Base-by-base conservation (phyloP, 495 filamentous ascomycete species). In the Podospora pseudocomata region DNA sequence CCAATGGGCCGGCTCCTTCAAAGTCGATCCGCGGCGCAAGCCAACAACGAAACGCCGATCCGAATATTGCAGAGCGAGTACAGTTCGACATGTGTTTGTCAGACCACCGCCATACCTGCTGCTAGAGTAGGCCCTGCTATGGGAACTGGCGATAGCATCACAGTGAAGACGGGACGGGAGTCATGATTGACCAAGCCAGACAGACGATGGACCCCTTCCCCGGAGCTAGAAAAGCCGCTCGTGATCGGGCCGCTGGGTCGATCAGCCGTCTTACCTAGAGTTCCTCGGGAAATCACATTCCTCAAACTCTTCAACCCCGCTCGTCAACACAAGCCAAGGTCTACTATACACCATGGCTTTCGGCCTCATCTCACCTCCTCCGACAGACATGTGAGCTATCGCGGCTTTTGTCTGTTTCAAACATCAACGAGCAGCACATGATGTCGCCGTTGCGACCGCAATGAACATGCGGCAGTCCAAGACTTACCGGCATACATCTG, bases 391-490 rank as follows among this genome's bases (percentile, higher is more conserved):
- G 55, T 58, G 55, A 58, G 55, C n/a, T 58, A 26, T 60, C 27
- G 56, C 18, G 23, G 19, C 53, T 30, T 39, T 6, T n/a, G 30
- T 32, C 6, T 49, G 4, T 5, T 49, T 49, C 9, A 5, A 16
- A 18, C 6, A 49, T 13, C 39, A 49, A 9, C 39, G 13, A 49
- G 39, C 39, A 49, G 39, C 39, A 49, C 39, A 49, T 49, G 32
- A 44, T 39, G 39, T 27, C 44, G 63, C 53, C 32, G 63, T 39
- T 65, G 55, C 63, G 16, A 65, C 53, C 16, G 49, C 53, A 68
- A 71, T 71, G 70, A 71, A 71, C 62, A 26, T 68, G 70, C 70
- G 70, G 70, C 70, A 66, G 26, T 67, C 23, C 60, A 54, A 66
- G 63, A 68, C 66, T 64, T 71, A 55, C 66, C 70, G 70, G 63